Conservation (phyloP, 768 basidiomycete species). For the Suillus occidentalis region DNA sequence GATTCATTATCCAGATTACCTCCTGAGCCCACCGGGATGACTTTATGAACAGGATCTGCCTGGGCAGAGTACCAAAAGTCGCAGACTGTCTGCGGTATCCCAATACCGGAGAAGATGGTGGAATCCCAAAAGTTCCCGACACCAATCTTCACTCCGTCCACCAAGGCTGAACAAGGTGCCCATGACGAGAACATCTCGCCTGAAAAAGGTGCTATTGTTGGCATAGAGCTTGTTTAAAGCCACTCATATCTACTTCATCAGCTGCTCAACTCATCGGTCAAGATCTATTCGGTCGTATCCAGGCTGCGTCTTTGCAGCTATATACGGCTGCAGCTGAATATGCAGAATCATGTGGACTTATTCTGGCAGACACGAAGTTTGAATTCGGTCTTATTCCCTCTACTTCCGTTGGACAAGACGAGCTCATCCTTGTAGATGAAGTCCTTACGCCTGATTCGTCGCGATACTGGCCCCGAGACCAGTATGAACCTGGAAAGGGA, state of each 20-base stretch:
- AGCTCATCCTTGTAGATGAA: slow-evolving; percentile 91
- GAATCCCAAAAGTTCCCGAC: slow-evolving; percentile 82
- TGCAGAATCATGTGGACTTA: slow-evolving; percentile 70
- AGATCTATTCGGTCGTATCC: slow-evolving; percentile 61
- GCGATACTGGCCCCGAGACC: slow-evolving; percentile 87
- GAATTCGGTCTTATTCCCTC: slow-evolving; percentile 85
- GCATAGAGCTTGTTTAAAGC: background rate
- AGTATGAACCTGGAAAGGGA: slow-evolving; percentile 68
- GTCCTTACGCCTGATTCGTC: slow-evolving; percentile 97
- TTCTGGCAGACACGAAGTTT: slow-evolving; percentile 98
- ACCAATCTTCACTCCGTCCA: slow-evolving; percentile 94
- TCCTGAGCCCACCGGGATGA: background rate
- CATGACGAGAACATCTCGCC: slow-evolving; percentile 98
- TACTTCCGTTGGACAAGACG: slow-evolving; percentile 31
- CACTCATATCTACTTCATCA: slow-evolving; percentile 7
- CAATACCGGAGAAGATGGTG: slow-evolving; percentile 68
- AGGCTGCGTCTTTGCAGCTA: slow-evolving; percentile 58
- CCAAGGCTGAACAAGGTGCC: slow-evolving; percentile 90
- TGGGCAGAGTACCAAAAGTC: slow-evolving; percentile 92
- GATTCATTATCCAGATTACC: background rate
- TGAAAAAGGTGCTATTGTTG: slow-evolving; percentile 53
- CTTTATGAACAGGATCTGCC: slow-evolving; percentile 69
- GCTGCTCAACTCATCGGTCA: slow-evolving; percentile 63
- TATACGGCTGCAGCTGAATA: slow-evolving; percentile 76
- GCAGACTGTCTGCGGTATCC: slow-evolving; percentile 86